phyloP scores from a whole-genome alignment of 441 rosid species.

The Arabidopsis hybrid region DNA sequence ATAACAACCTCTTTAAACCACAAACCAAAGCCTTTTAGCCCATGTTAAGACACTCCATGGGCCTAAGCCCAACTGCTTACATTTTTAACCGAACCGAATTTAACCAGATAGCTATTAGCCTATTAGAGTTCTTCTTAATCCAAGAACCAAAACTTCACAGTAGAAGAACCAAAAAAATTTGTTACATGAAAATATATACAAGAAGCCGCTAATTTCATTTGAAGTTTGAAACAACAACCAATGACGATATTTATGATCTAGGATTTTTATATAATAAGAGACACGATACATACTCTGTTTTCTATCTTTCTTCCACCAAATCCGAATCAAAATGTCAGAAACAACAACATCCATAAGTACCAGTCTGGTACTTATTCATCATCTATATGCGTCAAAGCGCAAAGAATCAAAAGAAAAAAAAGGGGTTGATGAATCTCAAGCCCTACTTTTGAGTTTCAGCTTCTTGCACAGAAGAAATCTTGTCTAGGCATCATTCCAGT shows the following conservation, averaged over 20 bases:
- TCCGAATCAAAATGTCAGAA: constrained; percentile 10
- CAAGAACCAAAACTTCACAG: not conserved
- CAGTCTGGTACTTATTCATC: constrained; percentile 19
- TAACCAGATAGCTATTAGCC: not conserved
- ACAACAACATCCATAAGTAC: not conserved
- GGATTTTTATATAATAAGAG: constrained; percentile 13
- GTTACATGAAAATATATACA: not conserved
- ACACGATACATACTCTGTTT: constrained; percentile 7
- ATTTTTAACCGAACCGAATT: not conserved
- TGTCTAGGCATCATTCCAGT: constrained; percentile 57
- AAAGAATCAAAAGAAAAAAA: constrained; percentile 21
- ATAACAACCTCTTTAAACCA: not conserved
- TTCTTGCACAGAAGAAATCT: constrained; percentile 54
- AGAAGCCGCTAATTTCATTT: not conserved
- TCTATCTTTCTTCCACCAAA: not conserved
- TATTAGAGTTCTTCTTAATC: not conserved
- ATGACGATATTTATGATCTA: not conserved
- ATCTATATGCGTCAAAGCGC: constrained; percentile 32
- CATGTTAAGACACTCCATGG: not conserved
- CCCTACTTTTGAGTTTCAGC: constrained; percentile 47
- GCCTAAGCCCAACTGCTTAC: constrained; percentile 16
- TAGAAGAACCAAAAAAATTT: not conserved
- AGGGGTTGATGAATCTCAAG: constrained; percentile 14
- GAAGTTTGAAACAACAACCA: not conserved
- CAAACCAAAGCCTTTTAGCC: constrained; percentile 8